These are phyloP conservation scores for Chromosphaera perkinsii DNA, from an alignment of 208 protist species.

Conservation along the genomic window DNA sequence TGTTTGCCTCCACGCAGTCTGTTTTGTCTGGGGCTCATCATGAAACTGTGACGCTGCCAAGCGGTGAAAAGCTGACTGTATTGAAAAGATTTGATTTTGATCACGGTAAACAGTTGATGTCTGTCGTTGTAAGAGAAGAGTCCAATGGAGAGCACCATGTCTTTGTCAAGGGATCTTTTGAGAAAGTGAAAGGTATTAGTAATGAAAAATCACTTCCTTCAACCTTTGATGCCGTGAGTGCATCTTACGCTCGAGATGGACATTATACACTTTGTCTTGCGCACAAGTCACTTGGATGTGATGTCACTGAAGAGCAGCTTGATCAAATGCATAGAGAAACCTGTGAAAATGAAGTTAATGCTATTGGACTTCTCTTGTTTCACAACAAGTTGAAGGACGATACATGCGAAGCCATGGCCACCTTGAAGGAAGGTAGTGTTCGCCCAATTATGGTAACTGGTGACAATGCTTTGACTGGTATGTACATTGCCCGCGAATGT, in stretches of 20 bases:
- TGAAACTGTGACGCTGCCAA: not conserved
- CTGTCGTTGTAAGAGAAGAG: conserved; percentile 41
- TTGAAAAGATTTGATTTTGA: conserved; percentile 39
- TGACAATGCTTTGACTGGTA: conserved; percentile 91
- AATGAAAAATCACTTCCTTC: conserved; percentile 42
- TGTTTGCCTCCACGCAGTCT: conserved; percentile 50
- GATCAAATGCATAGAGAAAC: conserved; percentile 19
- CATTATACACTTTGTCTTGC: conserved; percentile 10
- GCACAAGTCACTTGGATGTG: not conserved
- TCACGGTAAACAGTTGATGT: conserved; percentile 56
- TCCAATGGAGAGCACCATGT: not conserved
- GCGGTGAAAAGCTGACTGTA: not conserved
- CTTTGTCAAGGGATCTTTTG: conserved; percentile 59
- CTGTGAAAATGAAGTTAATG: conserved; percentile 49
- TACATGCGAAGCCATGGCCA: conserved; percentile 36
- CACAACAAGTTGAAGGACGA: conserved; percentile 61
- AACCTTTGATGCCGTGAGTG: conserved; percentile 36
- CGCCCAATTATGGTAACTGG: conserved; percentile 87
- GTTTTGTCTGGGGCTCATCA: not conserved
- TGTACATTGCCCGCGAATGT: conserved; percentile 82
- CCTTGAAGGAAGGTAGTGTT: conserved; percentile 43
- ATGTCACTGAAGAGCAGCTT: not conserved
- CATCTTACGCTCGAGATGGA: conserved; percentile 1
- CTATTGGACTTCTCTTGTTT: conserved; percentile 64
- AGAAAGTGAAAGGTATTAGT: conserved; percentile 54